Evolutionary conservation across 768 basidiomycete genomes (phyloP).

Genomic region (Thelephora ganbajun): DNA sequence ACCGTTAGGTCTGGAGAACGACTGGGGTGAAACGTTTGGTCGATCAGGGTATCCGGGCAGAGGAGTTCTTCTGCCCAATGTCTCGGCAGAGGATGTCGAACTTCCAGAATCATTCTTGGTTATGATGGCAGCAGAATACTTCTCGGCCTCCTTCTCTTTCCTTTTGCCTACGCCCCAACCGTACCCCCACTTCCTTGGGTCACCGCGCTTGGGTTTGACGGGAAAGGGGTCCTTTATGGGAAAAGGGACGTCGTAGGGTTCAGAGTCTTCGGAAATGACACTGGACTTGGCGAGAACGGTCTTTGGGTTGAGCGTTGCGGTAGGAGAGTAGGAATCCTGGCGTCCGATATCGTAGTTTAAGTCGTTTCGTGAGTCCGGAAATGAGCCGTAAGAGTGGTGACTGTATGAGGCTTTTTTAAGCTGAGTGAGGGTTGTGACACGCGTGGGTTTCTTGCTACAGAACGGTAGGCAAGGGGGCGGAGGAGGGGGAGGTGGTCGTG

Average conservation of each 20-base stretch:
- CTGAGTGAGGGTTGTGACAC: slow-evolving; percentile 12
- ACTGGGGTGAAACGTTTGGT: slow-evolving; percentile 2
- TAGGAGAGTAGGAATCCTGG: slow-evolving; percentile 16
- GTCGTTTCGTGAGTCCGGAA: slow-evolving; percentile 11
- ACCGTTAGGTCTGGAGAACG: background rate
- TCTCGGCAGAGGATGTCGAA: slow-evolving; percentile 11
- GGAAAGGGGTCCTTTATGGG: slow-evolving; percentile 1
- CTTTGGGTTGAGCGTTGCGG: slow-evolving; percentile 21
- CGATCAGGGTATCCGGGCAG: slow-evolving; percentile 4
- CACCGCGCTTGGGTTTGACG: slow-evolving; percentile 6
- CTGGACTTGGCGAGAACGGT: slow-evolving; percentile 16
- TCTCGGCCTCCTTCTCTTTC: slow-evolving; percentile 21
- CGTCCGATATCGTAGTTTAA: slow-evolving; percentile 14
- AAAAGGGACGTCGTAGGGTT: slow-evolving; percentile 13
- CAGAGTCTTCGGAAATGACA: slow-evolving; percentile 16
- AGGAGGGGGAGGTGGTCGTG: slow-evolving; percentile 17
- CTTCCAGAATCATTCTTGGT: slow-evolving; percentile 14
- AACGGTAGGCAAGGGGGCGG: slow-evolving; percentile 18
- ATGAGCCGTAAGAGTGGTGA: background rate
- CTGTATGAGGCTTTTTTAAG: slow-evolving; percentile 7
- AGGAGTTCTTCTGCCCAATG: slow-evolving; percentile 4
- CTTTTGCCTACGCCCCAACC: slow-evolving; percentile 48
- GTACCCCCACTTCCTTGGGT: slow-evolving; percentile 33
- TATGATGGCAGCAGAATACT: slow-evolving; percentile 19
- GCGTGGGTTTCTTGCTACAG: slow-evolving; percentile 9